Conservation (phyloP, 306 rosid genomes). For the Castanea sativa region DNA sequence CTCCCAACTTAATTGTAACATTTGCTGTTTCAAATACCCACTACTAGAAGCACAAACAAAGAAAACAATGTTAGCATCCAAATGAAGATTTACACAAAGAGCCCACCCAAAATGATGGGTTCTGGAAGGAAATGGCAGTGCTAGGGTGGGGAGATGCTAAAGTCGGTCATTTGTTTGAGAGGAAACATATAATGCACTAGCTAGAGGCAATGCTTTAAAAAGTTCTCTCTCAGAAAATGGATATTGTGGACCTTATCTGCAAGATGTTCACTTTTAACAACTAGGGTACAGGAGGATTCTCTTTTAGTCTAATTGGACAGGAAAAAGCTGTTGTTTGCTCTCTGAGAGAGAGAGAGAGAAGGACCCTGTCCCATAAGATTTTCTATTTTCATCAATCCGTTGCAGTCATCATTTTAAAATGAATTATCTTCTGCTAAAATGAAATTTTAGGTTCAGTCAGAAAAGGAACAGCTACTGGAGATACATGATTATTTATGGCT, state of each 20-base stretch:
- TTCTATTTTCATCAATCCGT: background rate
- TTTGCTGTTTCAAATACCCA: too few relatives aligned
- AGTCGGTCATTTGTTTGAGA: background rate
- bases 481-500: background rate
- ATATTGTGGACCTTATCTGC: background rate
- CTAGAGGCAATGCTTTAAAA: background rate
- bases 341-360: too few relatives aligned
- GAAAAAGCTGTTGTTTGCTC: too few relatives aligned
- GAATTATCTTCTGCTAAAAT: background rate
- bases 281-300: background rate
- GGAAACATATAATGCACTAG: background rate
- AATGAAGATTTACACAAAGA: background rate
- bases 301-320: background rate
- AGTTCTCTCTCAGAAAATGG: background rate
- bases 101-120: background rate
- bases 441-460: background rate
- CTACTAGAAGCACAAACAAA: too few relatives aligned
- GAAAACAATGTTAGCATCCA: background rate
- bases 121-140: too few relatives aligned
- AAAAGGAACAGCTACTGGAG: background rate
- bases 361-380: background rate
- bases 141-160: background rate
- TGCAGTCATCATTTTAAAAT: background rate
- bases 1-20: too few relatives aligned
- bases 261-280: background rate